These are phyloP conservation scores for Fusarium algeriense DNA, from an alignment of 2,329 filamentous ascomycete species.

Conservation along the genomic window DNA sequence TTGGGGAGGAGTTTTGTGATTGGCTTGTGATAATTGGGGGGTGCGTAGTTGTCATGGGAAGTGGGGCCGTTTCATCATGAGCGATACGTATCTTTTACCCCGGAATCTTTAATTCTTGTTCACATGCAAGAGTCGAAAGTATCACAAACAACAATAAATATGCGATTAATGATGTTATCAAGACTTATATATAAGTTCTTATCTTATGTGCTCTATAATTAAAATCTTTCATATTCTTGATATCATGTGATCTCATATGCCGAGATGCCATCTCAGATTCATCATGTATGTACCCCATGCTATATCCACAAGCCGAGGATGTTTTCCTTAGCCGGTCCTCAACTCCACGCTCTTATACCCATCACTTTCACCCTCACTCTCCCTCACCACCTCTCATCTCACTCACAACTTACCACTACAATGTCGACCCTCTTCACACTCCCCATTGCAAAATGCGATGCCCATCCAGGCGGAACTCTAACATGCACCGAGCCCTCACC, in stretches of 20 bases:
- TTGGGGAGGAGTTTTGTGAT: background rate
- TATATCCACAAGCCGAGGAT: conserved; percentile 39
- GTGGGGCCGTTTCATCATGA: conserved; percentile 37
- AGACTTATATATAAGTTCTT: too few relatives aligned
- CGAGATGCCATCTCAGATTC: conserved; percentile 13
- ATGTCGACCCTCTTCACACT: conserved; percentile 57
- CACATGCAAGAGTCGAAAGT: conserved; percentile 22
- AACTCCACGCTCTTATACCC: conserved; percentile 15
- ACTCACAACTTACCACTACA: background rate
- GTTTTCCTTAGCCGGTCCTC: conserved; percentile 15
- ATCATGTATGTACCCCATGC: conserved; percentile 12
- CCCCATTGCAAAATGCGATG: conserved; percentile 63
- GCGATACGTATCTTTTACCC: conserved; percentile 29
- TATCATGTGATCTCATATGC: conserved; percentile 23
- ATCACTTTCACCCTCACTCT: background rate
- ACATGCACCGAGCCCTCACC: conserved; percentile 71
- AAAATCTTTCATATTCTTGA: background rate
- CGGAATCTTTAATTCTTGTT: conserved; percentile 20
- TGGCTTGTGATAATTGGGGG: background rate
- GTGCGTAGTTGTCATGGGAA: conserved; percentile 35
- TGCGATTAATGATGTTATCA: background rate
- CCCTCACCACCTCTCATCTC: background rate
- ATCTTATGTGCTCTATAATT: too few relatives aligned
- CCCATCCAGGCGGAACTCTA: conserved; percentile 68
- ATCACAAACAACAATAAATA: background rate